These are phyloP conservation scores for Stemphylium vesicarium DNA, from an alignment of 2,329 filamentous ascomycete species.

Conservation along the genomic window DNA sequence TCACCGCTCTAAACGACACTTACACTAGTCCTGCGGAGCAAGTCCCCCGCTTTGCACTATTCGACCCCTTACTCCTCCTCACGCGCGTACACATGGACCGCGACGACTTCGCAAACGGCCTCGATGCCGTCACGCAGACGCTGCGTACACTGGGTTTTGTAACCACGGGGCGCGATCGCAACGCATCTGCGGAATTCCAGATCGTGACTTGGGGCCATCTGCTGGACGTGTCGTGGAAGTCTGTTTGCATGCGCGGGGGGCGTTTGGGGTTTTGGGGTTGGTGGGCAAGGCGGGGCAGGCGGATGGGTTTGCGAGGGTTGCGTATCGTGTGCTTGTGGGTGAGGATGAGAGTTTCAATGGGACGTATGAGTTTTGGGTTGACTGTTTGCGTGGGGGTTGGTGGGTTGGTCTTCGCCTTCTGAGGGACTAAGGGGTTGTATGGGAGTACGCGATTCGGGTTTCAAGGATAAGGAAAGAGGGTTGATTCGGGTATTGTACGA, in stretches of 20 bases:
- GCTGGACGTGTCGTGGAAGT: slow-evolving; percentile 28
- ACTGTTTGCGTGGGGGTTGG: too few relatives aligned
- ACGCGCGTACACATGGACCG: slow-evolving; percentile 16
- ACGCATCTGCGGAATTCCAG: slow-evolving; percentile 8
- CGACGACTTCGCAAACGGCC: slow-evolving; percentile 6
- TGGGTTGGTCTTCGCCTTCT: too few relatives aligned
- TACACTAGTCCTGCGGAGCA: slow-evolving; percentile 12
- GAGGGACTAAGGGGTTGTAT: too few relatives aligned
- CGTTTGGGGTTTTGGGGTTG: slow-evolving; percentile 30
- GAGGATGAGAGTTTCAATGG: slow-evolving; percentile 28
- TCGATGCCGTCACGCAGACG: slow-evolving; percentile 12
- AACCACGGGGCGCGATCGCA: slow-evolving; percentile 16
- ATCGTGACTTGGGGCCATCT: slow-evolving; percentile 42
- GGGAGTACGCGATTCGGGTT: too few relatives aligned
- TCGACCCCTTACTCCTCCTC: slow-evolving; percentile 19
- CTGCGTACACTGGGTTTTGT: slow-evolving; percentile 21
- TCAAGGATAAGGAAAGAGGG: too few relatives aligned
- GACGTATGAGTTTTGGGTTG: too few relatives aligned
- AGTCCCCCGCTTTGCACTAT: not conserved
- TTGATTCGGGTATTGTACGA: too few relatives aligned
- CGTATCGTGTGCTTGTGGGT: slow-evolving; percentile 45
- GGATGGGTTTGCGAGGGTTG: slow-evolving; percentile 37
- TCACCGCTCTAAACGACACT: slow-evolving; percentile 23
- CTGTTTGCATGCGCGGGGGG: slow-evolving; percentile 36
- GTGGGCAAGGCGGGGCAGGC: slow-evolving; percentile 25